A percentile compares a stretch with the other conserved stretches of the same genome.
These are phyloP conservation scores for Diaporthe sp. DNA, from an alignment of 2,329 filamentous ascomycete species.

Conservation along the genomic window DNA sequence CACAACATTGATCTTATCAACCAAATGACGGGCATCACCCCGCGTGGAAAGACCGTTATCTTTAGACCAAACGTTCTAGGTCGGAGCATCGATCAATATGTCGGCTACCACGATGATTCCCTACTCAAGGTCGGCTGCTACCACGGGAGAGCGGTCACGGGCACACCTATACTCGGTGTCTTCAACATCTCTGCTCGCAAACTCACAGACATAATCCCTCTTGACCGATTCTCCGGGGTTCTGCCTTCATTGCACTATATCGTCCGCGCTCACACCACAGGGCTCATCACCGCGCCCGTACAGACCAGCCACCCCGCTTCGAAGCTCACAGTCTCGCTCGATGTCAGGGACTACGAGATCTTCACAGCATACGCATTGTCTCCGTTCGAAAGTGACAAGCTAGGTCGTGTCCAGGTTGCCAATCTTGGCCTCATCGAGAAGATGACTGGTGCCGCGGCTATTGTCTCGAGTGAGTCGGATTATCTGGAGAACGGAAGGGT, in stretches of 20 bases:
- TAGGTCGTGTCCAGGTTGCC: slow-evolving; percentile 66
- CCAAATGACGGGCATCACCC: slow-evolving; percentile 84
- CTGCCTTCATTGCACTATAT: slow-evolving; percentile 72
- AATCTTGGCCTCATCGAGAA: slow-evolving; percentile 85
- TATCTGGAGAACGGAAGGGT: slow-evolving; percentile 70
- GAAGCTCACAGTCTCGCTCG: slow-evolving; percentile 73
- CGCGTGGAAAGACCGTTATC: slow-evolving; percentile 80
- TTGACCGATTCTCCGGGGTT: slow-evolving; percentile 81
- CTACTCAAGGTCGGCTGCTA: slow-evolving; percentile 86
- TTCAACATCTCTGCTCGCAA: slow-evolving; percentile 81
- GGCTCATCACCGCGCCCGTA: slow-evolving; percentile 69
- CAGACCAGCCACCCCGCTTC: slow-evolving; percentile 57
- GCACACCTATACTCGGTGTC: slow-evolving; percentile 82
- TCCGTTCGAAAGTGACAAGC: slow-evolving; percentile 61
- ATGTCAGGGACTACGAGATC: slow-evolving; percentile 81
- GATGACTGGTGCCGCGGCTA: slow-evolving; percentile 88
- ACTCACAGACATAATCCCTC: slow-evolving; percentile 76
- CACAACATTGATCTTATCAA: slow-evolving; percentile 82
- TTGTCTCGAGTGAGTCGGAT: slow-evolving; percentile 72
- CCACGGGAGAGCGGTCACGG: slow-evolving; percentile 74
- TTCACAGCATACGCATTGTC: slow-evolving; percentile 79
- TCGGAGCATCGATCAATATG: slow-evolving; percentile 79
- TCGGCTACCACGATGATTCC: slow-evolving; percentile 78
- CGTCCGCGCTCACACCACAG: slow-evolving; percentile 78
- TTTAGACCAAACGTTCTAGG: slow-evolving; percentile 83